Evolutionary conservation across 805 yeast species (phyloP), one percentile per base, ranked within the genome.

Genomic region (Jamesozyma hellenica): DNA sequence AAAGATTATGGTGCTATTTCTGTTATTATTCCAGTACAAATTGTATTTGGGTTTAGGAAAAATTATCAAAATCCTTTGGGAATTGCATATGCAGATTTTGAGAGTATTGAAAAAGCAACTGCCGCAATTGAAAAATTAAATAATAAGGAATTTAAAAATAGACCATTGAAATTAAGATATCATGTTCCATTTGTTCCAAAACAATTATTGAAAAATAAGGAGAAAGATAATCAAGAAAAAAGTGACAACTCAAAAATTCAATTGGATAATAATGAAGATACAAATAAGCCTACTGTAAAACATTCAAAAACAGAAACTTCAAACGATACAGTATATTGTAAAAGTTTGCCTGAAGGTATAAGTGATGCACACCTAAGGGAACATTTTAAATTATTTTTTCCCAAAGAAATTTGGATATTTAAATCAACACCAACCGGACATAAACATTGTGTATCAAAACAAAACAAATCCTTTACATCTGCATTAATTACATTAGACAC

Each of bases 71-170:
- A 39, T 15, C 73, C 77, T 2, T 58, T 75, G 46, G 90, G 92
- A 3, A 70, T 75, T 52, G 96, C 94, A 12, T 88, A 83, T 62
- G 82, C 86, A 42, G 92, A 86, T 50, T 90, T 79, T 55, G 79
- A 71, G 51, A 69, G 67, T 39, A 71, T 70, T 43, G 86, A 75
- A 39, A 68, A 69, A 30, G 94, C 88, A 38, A 62, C 65, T 52
- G 56, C 64, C 50, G 94, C 87, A 3, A 70, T 85, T 46, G 74
- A 68, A 18, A 69, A 70, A 42, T 71, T 80, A 55, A 71, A 82
- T 51, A 90, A 86, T 35, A 67, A 67, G 49, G 71, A 70, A 32
- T 65, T 80, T 38, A 61, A 66, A 41, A 65, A 64, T 17, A 63
- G 77, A 34, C 54, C 56, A 2, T 46, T 75, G 18, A 53, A 52